phyloP scores from a whole-genome alignment of 2,329 filamentous ascomycete genomes.

The Colletotrichum truncatum region DNA sequence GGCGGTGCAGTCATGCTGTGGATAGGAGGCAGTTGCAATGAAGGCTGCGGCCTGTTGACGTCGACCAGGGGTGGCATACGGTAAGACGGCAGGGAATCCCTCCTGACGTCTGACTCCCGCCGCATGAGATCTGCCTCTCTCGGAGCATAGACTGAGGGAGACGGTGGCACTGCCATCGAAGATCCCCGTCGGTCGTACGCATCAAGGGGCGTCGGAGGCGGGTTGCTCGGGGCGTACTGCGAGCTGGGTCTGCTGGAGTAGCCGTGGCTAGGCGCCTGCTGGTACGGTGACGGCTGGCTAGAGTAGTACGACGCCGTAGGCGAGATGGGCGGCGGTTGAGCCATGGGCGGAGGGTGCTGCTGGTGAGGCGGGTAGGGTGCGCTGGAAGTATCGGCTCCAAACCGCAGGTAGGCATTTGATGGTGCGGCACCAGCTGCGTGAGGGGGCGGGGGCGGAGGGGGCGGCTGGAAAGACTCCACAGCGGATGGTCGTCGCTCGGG shows the following conservation, averaged over 20 bases:
- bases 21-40: conserved; percentile 7
- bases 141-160: conserved; percentile 41
- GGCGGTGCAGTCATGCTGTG: background rate
- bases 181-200: conserved; percentile 47
- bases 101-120: conserved; percentile 30
- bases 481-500: conserved; percentile 57
- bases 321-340: conserved; percentile 43
- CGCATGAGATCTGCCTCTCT: conserved; percentile 3
- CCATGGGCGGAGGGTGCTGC: conserved; percentile 37
- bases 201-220: conserved; percentile 42
- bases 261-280: conserved; percentile 49
- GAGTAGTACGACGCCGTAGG: conserved; percentile 43
- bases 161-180: conserved; percentile 48
- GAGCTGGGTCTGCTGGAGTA: conserved; percentile 41
- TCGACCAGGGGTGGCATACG: conserved; percentile 41
- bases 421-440: conserved; percentile 41
- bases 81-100: conserved; percentile 38
- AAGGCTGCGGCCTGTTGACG: background rate
- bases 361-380: conserved; percentile 48
- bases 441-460: conserved; percentile 45
- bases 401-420: conserved; percentile 42
- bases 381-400: conserved; percentile 45
- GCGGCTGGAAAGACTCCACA: conserved; percentile 53
- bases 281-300: conserved; percentile 51
- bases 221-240: conserved; percentile 39